phyloP scores from a whole-genome alignment of 345 rosid genomes.

The Gossypium sturtianum region DNA sequence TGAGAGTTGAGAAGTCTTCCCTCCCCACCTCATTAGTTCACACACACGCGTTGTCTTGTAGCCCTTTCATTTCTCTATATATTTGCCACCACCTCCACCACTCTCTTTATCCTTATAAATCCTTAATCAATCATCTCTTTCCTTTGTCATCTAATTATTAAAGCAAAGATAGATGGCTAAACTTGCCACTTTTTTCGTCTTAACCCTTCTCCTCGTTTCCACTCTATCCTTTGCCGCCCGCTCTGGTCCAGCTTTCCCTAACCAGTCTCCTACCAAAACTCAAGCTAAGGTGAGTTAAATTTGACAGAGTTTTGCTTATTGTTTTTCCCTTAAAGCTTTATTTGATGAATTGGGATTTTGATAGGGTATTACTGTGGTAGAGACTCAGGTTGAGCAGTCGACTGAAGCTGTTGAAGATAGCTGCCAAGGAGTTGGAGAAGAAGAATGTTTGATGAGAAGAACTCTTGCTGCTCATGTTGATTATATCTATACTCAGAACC shows the following conservation, averaged over 20 bases:
- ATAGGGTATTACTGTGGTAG: neutral
- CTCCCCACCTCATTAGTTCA: conserved; percentile 5
- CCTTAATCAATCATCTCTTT: neutral
- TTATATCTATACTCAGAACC: conserved; percentile 51
- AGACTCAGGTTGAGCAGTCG: neutral
- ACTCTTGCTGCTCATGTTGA: conserved; percentile 53
- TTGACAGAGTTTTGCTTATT: neutral
- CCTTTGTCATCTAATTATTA: neutral
- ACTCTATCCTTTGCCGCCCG: conserved; percentile 40
- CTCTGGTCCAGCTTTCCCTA: conserved; percentile 27
- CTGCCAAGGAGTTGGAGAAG: conserved; percentile 45
- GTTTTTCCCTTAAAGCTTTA: neutral
- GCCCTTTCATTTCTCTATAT: neutral
- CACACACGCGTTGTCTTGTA: conserved; percentile 13
- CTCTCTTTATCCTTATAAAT: neutral
- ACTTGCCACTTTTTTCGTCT: conserved; percentile 27
- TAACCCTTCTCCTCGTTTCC: conserved; percentile 42
- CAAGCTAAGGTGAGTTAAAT: conserved; percentile 30
- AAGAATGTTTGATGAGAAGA: conserved; percentile 49
- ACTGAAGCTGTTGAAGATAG: conserved; percentile 24
- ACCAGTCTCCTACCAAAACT: conserved; percentile 19
- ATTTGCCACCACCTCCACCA: neutral
- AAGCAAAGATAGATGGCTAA: conserved; percentile 28
- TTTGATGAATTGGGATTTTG: neutral
- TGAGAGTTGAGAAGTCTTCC: neutral